These are phyloP conservation scores for Vanrija pseudolonga DNA, from an alignment of 1,284 basidiomycete species.

Conservation along the genomic window DNA sequence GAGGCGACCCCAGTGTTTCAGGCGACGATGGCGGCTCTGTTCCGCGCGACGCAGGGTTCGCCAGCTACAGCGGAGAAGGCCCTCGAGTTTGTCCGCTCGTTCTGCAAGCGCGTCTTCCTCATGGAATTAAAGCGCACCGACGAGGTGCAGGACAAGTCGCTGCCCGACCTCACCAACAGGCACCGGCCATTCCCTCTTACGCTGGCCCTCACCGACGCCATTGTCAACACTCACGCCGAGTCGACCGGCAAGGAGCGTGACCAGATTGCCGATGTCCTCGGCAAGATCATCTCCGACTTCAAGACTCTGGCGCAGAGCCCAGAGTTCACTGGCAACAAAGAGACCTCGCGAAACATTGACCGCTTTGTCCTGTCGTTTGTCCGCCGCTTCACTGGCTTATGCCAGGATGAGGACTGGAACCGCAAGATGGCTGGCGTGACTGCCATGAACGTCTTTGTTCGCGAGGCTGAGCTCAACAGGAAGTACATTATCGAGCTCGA, in stretches of 20 bases:
- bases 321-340: slow-evolving; percentile 50
- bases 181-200: slow-evolving; percentile 40
- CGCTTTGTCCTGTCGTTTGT: slow-evolving; percentile 70
- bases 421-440: slow-evolving; percentile 81
- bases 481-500: slow-evolving; percentile 86
- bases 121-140: slow-evolving; percentile 35
- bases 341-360: slow-evolving; percentile 54
- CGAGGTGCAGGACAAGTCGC: slow-evolving; percentile 19
- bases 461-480: slow-evolving; percentile 65
- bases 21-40: slow-evolving; percentile 34
- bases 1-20: slow-evolving; percentile 39
- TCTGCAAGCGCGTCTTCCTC: slow-evolving; percentile 37
- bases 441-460: slow-evolving; percentile 74
- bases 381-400: slow-evolving; percentile 73
- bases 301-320: slow-evolving; percentile 55
- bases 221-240: slow-evolving; percentile 71
- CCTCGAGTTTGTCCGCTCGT: slow-evolving; percentile 32
- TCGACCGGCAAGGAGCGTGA: slow-evolving; percentile 60
- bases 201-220: slow-evolving; percentile 58
- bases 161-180: slow-evolving; percentile 25
- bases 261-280: slow-evolving; percentile 61
- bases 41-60: slow-evolving; percentile 29
- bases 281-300: slow-evolving; percentile 65
- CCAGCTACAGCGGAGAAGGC: slow-evolving; percentile 19
- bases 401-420: slow-evolving; percentile 83